Conservation (phyloP, 129 eudicot species). For the Cynara cardunculus region DNA sequence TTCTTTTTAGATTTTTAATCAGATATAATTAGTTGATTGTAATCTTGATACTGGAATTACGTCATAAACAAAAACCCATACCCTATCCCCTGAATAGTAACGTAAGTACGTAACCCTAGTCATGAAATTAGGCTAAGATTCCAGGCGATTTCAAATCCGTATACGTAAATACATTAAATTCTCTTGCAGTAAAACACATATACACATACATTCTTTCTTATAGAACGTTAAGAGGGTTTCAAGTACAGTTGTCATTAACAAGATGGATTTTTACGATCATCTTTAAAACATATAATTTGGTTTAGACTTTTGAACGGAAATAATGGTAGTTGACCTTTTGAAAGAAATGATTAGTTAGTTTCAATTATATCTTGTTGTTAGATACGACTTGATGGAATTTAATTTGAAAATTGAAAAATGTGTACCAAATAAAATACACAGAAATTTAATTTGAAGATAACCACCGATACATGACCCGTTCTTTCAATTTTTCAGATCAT, state of each 20-base stretch:
- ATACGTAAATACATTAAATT: too few relatives aligned
- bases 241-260: neutral
- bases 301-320: too few relatives aligned
- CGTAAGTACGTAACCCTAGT: neutral
- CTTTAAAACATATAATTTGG: too few relatives aligned
- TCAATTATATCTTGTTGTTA: neutral
- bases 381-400: neutral
- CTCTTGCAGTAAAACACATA: neutral
- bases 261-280: too few relatives aligned
- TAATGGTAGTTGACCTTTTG: neutral
- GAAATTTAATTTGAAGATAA: neutral
- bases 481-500: too few relatives aligned
- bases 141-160: too few relatives aligned
- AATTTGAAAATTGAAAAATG: neutral
- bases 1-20: neutral
- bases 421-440: neutral
- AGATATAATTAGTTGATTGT: neutral
- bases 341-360: neutral
- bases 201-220: too few relatives aligned
- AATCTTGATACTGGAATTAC: too few relatives aligned
- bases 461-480: neutral
- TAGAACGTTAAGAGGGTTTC: neutral
- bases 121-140: too few relatives aligned
- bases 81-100: neutral
- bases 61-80: neutral